Evolutionary conservation across 768 basidiomycete species (phyloP).

Genomic region (Leccinum disarticulatum): DNA sequence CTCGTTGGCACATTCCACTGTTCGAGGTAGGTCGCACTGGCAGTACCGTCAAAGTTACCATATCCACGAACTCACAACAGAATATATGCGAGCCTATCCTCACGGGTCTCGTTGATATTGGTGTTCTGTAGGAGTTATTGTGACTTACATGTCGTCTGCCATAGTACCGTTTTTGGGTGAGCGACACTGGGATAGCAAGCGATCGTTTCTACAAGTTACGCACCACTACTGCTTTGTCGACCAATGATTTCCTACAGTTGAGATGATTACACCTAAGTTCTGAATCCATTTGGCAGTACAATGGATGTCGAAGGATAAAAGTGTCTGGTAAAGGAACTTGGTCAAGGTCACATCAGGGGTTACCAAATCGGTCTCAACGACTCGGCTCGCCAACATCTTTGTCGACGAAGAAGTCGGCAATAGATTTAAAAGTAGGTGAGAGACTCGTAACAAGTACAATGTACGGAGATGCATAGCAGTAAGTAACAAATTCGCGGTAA

Average conservation of each 20-base stretch:
- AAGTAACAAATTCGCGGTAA: constrained; percentile 22
- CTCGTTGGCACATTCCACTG: constrained; percentile 85
- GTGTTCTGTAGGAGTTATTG: background rate
- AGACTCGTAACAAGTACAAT: constrained; percentile 28
- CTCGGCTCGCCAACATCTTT: background rate
- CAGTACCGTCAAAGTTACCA: background rate
- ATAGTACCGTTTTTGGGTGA: background rate
- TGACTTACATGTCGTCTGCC: constrained; percentile 56
- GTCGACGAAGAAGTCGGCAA: background rate
- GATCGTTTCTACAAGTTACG: constrained; percentile 32
- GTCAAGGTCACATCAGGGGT: background rate
- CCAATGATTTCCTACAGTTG: constrained; percentile 63
- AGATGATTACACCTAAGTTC: constrained; percentile 80
- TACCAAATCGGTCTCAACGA: background rate
- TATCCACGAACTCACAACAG: constrained; percentile 49
- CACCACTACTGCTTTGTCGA: constrained; percentile 85
- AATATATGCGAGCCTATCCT: constrained; percentile 81
- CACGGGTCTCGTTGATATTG: background rate
- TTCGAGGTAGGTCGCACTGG: background rate
- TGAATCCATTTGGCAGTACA: constrained; percentile 53
- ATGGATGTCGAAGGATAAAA: background rate
- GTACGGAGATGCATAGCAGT: constrained; percentile 21
- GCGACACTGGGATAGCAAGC: background rate
- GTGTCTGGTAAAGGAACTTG: background rate
- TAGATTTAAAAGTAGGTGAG: constrained; percentile 19